Percentiles rank a stretch among this genome's conserved stretches.
Evolutionary conservation across 148 eudicot genomes (phyloP).

Genomic region (Polygonum maritimum): DNA sequence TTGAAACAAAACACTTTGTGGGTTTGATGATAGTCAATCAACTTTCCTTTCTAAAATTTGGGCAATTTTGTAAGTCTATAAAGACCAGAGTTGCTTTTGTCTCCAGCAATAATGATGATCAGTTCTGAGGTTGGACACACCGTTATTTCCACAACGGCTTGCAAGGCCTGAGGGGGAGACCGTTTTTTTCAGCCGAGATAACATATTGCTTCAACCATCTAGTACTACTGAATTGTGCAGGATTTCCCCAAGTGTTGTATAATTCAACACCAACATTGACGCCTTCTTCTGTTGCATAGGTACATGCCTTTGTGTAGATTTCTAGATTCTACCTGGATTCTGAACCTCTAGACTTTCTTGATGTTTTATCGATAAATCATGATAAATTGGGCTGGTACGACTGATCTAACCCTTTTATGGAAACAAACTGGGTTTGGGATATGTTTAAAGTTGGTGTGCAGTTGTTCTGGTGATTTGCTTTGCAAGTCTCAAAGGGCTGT

Average conservation of each 20-base stretch:
- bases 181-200: neutral
- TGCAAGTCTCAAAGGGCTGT: conserved; percentile 1
- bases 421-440: conserved; percentile 2
- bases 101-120: conserved; percentile 7
- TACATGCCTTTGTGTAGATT: conserved; percentile 2
- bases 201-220: neutral
- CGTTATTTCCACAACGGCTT: neutral
- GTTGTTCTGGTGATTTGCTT: neutral
- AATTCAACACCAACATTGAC: neutral
- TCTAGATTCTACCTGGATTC: neutral
- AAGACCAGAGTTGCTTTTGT: neutral
- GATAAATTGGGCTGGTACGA: neutral
- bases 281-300: neutral
- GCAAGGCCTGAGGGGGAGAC: neutral
- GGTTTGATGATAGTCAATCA: neutral
- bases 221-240: neutral
- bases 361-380: neutral
- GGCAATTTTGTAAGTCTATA: neutral
- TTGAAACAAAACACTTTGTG: neutral
- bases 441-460: neutral
- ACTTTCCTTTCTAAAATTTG: neutral
- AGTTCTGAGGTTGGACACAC: neutral
- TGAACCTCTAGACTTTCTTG: neutral
- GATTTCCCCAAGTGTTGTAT: neutral
- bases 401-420: neutral